phyloP scores from a whole-genome alignment of 495 filamentous ascomycete species.

The Trichocladium uniseriatum region DNA sequence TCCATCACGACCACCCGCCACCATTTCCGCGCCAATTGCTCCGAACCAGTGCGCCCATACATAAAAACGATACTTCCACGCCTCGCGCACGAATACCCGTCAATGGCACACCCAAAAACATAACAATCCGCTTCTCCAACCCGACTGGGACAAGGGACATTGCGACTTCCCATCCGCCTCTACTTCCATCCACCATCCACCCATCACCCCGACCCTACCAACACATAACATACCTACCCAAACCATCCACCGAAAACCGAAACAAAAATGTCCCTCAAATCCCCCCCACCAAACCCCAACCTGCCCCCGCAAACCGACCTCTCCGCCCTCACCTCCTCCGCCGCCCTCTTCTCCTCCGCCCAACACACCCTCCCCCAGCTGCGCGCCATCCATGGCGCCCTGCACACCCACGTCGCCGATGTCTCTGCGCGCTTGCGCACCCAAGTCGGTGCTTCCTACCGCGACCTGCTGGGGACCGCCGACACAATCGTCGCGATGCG shows the following conservation, averaged over 20 bases:
- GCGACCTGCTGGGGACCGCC: conserved; percentile 85
- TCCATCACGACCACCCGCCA: no score
- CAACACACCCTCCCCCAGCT: conserved; percentile 51
- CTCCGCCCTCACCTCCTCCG: conserved; percentile 50
- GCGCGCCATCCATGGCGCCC: conserved; percentile 46
- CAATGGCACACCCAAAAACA: no score
- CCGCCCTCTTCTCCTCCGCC: conserved; percentile 50
- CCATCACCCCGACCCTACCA: background rate
- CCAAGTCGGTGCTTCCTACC: conserved; percentile 87
- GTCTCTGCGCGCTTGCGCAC: conserved; percentile 83
- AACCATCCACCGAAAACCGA: background rate
- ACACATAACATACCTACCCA: background rate
- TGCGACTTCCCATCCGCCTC: no score
- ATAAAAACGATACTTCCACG: no score
- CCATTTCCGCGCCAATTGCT: no score
- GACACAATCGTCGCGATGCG: conserved; percentile 90
- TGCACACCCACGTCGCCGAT: conserved; percentile 53
- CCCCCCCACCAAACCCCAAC: background rate
- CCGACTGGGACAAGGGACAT: no score
- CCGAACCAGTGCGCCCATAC: no score
- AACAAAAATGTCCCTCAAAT: background rate
- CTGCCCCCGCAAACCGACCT: conserved; percentile 33
- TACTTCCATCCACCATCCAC: background rate
- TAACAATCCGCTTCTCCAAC: no score
- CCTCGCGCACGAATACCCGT: no score